Conservation (phyloP, 2,329 filamentous ascomycete species). For the Didymellaceae sp. region DNA sequence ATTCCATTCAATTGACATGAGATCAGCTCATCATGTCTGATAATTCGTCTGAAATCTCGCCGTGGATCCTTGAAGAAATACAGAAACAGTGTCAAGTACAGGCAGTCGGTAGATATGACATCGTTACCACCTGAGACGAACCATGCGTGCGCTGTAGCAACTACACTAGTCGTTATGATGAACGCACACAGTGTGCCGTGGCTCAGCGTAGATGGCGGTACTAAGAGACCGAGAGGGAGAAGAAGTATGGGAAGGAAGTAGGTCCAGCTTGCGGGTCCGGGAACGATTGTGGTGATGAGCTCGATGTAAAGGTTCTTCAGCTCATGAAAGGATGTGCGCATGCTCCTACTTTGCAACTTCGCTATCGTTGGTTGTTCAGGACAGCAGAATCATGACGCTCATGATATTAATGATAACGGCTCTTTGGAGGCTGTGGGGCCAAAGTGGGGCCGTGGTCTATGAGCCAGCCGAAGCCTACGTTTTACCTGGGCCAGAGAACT, state of each 20-base stretch:
- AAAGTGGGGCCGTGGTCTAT: not conserved
- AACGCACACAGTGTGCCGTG: slow-evolving; percentile 9
- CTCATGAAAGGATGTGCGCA: not conserved
- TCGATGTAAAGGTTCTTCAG: slow-evolving; percentile 8
- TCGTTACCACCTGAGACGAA: slow-evolving; percentile 7
- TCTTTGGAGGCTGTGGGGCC: no score
- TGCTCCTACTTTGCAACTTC: not conserved
- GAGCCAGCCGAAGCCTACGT: no score
- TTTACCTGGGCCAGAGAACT: no score
- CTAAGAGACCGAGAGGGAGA: slow-evolving; percentile 13
- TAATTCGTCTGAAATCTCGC: slow-evolving; percentile 8
- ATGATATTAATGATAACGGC: not conserved
- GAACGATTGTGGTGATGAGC: slow-evolving; percentile 16
- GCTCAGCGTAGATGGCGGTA: slow-evolving; percentile 10
- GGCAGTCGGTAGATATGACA: slow-evolving; percentile 13
- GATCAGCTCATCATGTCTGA: not conserved
- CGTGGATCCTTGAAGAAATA: slow-evolving; percentile 18
- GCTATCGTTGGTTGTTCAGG: not conserved
- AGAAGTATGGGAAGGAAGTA: slow-evolving; percentile 13
- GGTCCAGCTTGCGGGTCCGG: slow-evolving; percentile 13
- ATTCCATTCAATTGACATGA: no score
- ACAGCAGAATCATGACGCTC: slow-evolving; percentile 1
- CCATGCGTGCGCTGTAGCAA: slow-evolving; percentile 14
- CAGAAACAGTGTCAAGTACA: slow-evolving; percentile 17
- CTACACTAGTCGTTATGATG: slow-evolving; percentile 9